These are phyloP conservation scores for Calonectria crousiana DNA, from an alignment of 2,329 filamentous ascomycete species.

Conservation along the genomic window DNA sequence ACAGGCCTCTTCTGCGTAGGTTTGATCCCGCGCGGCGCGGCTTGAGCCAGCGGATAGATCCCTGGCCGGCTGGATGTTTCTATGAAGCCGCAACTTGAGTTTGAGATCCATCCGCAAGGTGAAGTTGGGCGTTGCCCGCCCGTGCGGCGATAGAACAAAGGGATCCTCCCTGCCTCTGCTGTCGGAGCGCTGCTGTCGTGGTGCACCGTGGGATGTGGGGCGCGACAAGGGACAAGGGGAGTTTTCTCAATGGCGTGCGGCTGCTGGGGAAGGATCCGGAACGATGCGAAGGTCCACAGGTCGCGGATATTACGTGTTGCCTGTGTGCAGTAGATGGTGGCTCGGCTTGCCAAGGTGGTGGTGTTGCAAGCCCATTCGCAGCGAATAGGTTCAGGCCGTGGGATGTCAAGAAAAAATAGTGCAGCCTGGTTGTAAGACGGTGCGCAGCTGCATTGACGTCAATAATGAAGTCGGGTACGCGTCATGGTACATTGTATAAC, in stretches of 20 bases:
- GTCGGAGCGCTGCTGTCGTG: not conserved
- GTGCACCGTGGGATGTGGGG: slow-evolving; percentile 7
- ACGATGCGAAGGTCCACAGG: slow-evolving; percentile 15
- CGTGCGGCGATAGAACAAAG: not conserved
- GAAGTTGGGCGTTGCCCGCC: not conserved
- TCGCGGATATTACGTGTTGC: slow-evolving; percentile 21
- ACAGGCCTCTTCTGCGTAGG: not conserved
- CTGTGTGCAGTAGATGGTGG: not conserved
- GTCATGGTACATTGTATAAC: not conserved
- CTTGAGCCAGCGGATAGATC: not conserved
- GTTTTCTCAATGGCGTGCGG: not conserved
- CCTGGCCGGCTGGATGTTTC: not conserved
- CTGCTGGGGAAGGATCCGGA: slow-evolving; percentile 18
- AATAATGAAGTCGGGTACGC: not conserved
- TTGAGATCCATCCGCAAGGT: not conserved
- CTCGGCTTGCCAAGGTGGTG: not conserved
- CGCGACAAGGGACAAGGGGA: not conserved
- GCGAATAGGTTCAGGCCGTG: not conserved
- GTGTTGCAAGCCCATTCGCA: not conserved
- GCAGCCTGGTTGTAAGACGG: not conserved
- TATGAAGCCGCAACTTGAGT: not conserved
- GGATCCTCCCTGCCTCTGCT: not conserved
- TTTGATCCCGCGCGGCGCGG: not conserved
- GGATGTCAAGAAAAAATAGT: not conserved
- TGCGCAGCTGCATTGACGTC: not conserved